phyloP scores from a whole-genome alignment of 2,329 filamentous ascomycete genomes.

The Aspergillus fumigatus region DNA sequence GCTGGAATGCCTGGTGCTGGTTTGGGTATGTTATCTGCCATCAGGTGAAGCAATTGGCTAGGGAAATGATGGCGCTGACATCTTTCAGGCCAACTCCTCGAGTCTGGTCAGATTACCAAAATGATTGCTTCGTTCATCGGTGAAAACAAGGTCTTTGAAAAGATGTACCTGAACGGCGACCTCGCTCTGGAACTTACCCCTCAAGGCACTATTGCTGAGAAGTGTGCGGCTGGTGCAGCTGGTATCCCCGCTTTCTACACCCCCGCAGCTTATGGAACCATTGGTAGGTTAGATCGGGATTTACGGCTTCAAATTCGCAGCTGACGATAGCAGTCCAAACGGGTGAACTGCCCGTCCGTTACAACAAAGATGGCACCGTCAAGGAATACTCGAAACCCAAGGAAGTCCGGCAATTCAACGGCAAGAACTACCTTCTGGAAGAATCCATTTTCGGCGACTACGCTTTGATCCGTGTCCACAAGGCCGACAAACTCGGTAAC shows the following conservation, averaged over 20 bases:
- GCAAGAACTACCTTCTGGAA: conserved; percentile 71
- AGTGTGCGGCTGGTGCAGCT: conserved; percentile 77
- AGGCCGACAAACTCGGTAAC: conserved; percentile 73
- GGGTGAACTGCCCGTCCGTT: conserved; percentile 60
- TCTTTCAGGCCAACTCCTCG: conserved; percentile 59
- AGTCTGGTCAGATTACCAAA: conserved; percentile 67
- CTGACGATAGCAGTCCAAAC: conserved; percentile 40
- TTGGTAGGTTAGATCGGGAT: conserved; percentile 37
- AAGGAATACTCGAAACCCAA: conserved; percentile 62
- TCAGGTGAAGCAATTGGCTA: background rate
- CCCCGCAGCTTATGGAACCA: conserved; percentile 72
- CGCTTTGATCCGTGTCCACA: conserved; percentile 71
- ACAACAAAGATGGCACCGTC: conserved; percentile 80
- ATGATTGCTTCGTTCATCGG: conserved; percentile 75
- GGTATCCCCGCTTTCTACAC: conserved; percentile 87
- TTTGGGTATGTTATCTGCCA: conserved; percentile 49
- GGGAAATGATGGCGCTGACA: background rate
- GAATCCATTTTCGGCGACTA: conserved; percentile 71
- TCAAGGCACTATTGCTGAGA: conserved; percentile 83
- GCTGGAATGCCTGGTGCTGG: conserved; percentile 68
- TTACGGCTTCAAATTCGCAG: conserved; percentile 36
- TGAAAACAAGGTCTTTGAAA: conserved; percentile 80
- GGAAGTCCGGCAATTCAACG: conserved; percentile 69
- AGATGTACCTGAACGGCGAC: conserved; percentile 79
- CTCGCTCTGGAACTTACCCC: conserved; percentile 84